Conservation (phyloP, 2,329 filamentous ascomycete species). For the Tolypocladium capitatum region DNA sequence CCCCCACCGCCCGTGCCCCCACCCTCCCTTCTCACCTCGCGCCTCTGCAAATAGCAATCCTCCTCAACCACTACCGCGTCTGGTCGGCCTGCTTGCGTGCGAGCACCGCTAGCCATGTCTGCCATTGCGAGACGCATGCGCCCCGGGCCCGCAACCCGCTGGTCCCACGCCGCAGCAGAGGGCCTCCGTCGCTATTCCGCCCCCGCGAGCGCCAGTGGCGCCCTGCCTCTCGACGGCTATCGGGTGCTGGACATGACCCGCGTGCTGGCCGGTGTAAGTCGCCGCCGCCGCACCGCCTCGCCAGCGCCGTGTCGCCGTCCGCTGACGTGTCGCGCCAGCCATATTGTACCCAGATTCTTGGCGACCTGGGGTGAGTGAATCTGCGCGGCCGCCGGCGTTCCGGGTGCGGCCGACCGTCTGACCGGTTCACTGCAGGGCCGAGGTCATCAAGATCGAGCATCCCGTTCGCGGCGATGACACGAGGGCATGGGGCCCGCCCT, state of each 20-base stretch:
- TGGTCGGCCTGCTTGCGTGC: background rate
- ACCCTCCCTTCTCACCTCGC: background rate
- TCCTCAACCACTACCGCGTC: background rate
- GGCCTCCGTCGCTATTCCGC: slow-evolving; percentile 1
- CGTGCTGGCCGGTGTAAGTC: slow-evolving; percentile 78
- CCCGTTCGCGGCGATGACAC: slow-evolving; percentile 87
- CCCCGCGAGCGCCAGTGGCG: slow-evolving; percentile 16
- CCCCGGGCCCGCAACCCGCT: background rate
- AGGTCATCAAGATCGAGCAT: slow-evolving; percentile 96
- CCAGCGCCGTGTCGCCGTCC: too few species aligned
- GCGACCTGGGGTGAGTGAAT: slow-evolving; percentile 81
- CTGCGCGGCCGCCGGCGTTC: background rate
- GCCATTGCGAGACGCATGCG: slow-evolving; percentile 4
- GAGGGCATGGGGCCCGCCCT: slow-evolving; percentile 90
- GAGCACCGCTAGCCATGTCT: slow-evolving; percentile 2
- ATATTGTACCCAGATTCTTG: slow-evolving; percentile 93
- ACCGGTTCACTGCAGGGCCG: slow-evolving; percentile 45
- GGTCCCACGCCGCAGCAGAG: background rate
- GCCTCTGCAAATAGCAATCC: background rate
- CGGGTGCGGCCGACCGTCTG: background rate
- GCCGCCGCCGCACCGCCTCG: background rate
- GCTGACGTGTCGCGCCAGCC: slow-evolving; percentile 43
- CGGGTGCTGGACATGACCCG: slow-evolving; percentile 93
- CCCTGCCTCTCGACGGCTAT: slow-evolving; percentile 66
- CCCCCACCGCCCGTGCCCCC: too few species aligned